Conservation (phyloP, 192 early-diverging fungal species). For the Polychytrium aggregatum region DNA sequence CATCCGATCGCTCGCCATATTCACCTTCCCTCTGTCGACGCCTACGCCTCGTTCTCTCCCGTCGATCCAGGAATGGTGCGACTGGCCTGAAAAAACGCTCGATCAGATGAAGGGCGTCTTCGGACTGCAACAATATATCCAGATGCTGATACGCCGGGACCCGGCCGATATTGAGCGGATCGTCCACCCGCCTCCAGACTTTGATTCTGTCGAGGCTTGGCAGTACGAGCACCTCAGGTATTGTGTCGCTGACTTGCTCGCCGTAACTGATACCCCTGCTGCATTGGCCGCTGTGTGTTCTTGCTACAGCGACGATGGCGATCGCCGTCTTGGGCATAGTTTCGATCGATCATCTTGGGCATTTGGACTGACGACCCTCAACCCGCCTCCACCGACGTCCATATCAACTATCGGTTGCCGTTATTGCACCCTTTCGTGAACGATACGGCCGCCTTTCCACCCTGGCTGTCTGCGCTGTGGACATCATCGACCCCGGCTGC, state of each 20-base stretch:
- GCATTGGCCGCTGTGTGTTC: no score
- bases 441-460: no score
- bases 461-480: no score
- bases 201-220: conserved; percentile 63
- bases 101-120: conserved; percentile 61
- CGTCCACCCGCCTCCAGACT: conserved; percentile 46
- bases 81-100: conserved; percentile 25
- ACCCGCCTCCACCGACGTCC: not conserved
- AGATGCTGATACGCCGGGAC: conserved; percentile 54
- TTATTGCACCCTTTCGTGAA: no score
- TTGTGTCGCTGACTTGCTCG: not conserved
- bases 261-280: not conserved
- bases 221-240: conserved; percentile 85
- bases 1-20: no score
- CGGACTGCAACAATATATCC: conserved; percentile 69
- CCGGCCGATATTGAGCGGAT: conserved; percentile 49
- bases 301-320: not conserved
- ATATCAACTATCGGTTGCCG: no score
- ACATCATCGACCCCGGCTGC: not conserved
- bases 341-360: not conserved
- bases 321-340: not conserved
- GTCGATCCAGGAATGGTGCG: conserved; percentile 21
- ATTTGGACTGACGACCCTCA: not conserved
- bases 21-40: not conserved
- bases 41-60: not conserved